These are phyloP conservation scores for Pichia inconspicua DNA, from an alignment of 1,139 yeast species.

Conservation along the genomic window DNA sequence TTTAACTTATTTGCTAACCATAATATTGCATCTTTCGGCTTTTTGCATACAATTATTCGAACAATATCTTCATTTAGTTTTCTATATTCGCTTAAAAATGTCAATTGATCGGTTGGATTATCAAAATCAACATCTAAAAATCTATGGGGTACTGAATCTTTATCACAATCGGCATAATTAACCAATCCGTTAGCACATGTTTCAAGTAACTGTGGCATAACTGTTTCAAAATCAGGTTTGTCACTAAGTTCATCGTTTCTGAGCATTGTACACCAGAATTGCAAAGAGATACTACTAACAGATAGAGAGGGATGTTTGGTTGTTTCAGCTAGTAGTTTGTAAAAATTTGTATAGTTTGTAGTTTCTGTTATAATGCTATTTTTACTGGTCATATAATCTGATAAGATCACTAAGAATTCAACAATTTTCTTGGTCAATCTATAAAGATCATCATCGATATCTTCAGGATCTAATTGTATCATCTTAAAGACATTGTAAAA, in stretches of 20 bases:
- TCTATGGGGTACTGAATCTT: slow-evolving; percentile 53
- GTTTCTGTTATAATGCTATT: slow-evolving; percentile 31
- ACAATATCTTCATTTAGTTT: slow-evolving; percentile 87
- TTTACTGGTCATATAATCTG: slow-evolving; percentile 57
- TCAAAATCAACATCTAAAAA: slow-evolving; percentile 82
- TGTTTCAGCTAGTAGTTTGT: slow-evolving; percentile 68
- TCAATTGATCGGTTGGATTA: slow-evolving; percentile 69
- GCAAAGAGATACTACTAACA: slow-evolving; percentile 84
- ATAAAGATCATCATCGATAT: slow-evolving; percentile 71
- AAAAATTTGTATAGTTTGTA: slow-evolving; percentile 55
- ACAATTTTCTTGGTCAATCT: slow-evolving; percentile 81
- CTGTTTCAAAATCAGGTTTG: slow-evolving; percentile 35
- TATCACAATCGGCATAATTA: slow-evolving; percentile 62
- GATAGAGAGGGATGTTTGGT: slow-evolving; percentile 80
- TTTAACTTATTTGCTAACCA: slow-evolving; percentile 79
- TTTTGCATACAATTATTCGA: slow-evolving; percentile 77
- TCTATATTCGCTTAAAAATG: slow-evolving; percentile 73
- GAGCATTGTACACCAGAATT: slow-evolving; percentile 88
- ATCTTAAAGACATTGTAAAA: slow-evolving; percentile 59
- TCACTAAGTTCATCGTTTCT: slow-evolving; percentile 69
- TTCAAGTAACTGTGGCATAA: slow-evolving; percentile 64
- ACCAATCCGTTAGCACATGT: slow-evolving; percentile 73
- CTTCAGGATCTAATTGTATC: slow-evolving; percentile 60
- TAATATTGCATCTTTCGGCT: slow-evolving; percentile 69
- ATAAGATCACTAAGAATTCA: slow-evolving; percentile 86